Conservation (phyloP, 2,329 filamentous ascomycete species). For the Neonectria sp. region DNA sequence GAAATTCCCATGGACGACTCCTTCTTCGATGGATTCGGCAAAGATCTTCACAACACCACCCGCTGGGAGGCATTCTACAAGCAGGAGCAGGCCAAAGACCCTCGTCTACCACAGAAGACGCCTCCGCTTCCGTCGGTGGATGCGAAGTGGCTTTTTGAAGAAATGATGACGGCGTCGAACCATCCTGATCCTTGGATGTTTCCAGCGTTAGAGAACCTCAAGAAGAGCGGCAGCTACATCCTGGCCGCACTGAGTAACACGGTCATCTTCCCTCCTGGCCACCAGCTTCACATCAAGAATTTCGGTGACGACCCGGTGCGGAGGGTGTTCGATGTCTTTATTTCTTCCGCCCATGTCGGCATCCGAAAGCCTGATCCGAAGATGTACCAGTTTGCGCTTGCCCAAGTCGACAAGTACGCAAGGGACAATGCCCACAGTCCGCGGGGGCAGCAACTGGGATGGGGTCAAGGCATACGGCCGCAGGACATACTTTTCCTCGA, state of each 20-base stretch:
- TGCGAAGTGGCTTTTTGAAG: constrained; percentile 85
- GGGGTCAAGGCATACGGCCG: constrained; percentile 67
- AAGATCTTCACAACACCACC: constrained; percentile 76
- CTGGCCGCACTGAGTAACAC: constrained; percentile 93
- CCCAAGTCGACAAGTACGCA: constrained; percentile 75
- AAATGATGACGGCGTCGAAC: constrained; percentile 86
- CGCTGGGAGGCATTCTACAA: constrained; percentile 80
- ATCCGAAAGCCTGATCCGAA: constrained; percentile 87
- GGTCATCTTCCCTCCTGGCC: constrained; percentile 83
- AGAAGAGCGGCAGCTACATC: constrained; percentile 75
- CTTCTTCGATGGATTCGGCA: constrained; percentile 84
- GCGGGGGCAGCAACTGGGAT: constrained; percentile 58
- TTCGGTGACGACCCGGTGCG: constrained; percentile 71
- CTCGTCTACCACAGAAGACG: constrained; percentile 55
- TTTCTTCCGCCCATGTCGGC: constrained; percentile 89
- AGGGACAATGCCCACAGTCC: constrained; percentile 62
- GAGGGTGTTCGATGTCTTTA: constrained; percentile 85
- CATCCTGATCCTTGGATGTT: constrained; percentile 89
- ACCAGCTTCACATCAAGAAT: constrained; percentile 73
- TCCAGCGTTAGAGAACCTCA: constrained; percentile 81
- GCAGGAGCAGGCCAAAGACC: constrained; percentile 59
- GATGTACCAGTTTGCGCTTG: constrained; percentile 84
- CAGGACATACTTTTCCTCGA: constrained; percentile 89
- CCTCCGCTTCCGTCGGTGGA: constrained; percentile 82
- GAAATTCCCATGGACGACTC: constrained; percentile 80